These are phyloP conservation scores for Brasenia schreberi DNA, from an alignment of 164 flowering plant genomes.

Conservation along the genomic window DNA sequence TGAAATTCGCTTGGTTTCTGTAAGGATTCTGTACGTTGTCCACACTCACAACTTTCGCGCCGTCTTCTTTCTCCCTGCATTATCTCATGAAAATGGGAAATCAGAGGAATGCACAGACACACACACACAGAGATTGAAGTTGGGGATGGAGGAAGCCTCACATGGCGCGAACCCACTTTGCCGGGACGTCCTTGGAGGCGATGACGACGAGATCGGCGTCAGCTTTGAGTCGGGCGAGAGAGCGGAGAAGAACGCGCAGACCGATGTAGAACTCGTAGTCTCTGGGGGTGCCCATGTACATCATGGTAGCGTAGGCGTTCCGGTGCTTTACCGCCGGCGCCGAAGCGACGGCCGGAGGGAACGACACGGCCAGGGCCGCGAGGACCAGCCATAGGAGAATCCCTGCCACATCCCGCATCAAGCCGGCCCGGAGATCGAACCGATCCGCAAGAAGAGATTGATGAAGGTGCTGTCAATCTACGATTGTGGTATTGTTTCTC, in stretches of 20 bases:
- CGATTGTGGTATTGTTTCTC: too few species aligned
- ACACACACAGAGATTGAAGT: neutral
- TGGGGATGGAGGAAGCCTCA: conserved; percentile 14
- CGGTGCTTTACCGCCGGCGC: conserved; percentile 9
- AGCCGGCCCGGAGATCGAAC: too few species aligned
- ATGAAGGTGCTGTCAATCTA: too few species aligned
- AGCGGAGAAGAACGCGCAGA: conserved; percentile 52
- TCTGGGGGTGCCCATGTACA: conserved; percentile 80
- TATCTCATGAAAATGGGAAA: neutral
- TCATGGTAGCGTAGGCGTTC: conserved; percentile 68
- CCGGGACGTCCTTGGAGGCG: conserved; percentile 64
- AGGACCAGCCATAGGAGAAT: neutral
- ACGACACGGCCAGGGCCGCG: neutral
- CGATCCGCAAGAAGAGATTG: too few species aligned
- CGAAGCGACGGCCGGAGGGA: neutral
- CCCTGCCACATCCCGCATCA: neutral
- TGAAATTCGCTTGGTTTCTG: conserved; percentile 16
- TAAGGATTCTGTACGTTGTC: conserved; percentile 58
- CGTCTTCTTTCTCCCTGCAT: conserved; percentile 56
- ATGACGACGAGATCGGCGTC: conserved; percentile 68
- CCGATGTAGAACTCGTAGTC: conserved; percentile 78
- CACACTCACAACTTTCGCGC: conserved; percentile 59
- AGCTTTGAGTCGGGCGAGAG: conserved; percentile 29
- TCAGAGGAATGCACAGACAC: neutral
- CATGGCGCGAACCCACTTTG: conserved; percentile 49